phyloP scores from a whole-genome alignment of 139 green algal genomes.

The Spirogloea muscicola region DNA sequence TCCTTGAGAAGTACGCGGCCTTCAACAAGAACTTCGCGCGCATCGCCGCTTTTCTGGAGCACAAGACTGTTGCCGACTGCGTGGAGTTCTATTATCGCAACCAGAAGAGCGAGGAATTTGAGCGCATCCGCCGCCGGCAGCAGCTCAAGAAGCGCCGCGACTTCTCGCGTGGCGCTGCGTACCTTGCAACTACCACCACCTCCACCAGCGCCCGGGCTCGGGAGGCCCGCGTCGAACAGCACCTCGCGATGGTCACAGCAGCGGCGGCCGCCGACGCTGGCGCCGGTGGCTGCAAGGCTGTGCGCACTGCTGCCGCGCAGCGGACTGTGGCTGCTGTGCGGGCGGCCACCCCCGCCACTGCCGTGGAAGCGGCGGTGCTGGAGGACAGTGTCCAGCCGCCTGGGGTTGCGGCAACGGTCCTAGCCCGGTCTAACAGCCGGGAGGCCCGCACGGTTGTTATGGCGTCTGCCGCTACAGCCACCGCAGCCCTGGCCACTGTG shows the following conservation, averaged over 20 bases:
- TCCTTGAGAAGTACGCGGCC: conserved; percentile 81
- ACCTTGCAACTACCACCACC: neutral
- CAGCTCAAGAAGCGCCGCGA: conserved; percentile 86
- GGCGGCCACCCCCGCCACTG: too few species aligned
- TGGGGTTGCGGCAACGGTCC: too few species aligned
- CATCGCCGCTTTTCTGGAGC: conserved; percentile 72
- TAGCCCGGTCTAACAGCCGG: too few species aligned
- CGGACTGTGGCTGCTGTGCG: too few species aligned
- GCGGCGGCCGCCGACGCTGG: conserved; percentile 51
- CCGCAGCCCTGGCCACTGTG: too few species aligned
- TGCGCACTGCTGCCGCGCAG: neutral
- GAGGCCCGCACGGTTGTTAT: too few species aligned
- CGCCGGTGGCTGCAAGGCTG: conserved; percentile 49
- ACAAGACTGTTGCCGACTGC: conserved; percentile 73
- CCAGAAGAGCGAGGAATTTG: conserved; percentile 86
- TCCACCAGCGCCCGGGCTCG: neutral
- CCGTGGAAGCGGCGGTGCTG: too few species aligned
- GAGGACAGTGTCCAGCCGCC: too few species aligned
- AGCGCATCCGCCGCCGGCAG: conserved; percentile 71
- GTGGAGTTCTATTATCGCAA: conserved; percentile 76
- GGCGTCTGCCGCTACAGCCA: too few species aligned
- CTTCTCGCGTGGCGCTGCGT: neutral
- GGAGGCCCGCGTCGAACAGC: neutral
- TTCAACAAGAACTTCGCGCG: conserved; percentile 72
- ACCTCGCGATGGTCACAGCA: neutral